These are phyloP conservation scores for Pyrenophora seminiperda DNA, from an alignment of 2,329 filamentous ascomycete species.

Conservation along the genomic window DNA sequence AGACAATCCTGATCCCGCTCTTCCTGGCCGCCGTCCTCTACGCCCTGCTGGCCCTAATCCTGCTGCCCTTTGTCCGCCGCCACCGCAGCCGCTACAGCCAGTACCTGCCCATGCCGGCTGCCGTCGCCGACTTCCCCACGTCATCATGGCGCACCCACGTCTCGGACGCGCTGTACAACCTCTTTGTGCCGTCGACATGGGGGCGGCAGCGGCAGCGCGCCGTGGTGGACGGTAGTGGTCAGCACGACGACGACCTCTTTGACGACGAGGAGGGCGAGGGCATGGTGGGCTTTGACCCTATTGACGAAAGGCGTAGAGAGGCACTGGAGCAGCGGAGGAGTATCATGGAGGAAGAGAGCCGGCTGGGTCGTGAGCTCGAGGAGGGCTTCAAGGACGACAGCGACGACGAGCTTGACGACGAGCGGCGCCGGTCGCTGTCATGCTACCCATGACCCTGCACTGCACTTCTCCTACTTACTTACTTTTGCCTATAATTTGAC, in stretches of 20 bases:
- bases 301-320: conserved; percentile 45
- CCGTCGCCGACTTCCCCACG: conserved; percentile 20
- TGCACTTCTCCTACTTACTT: background rate
- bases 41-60: conserved; percentile 46
- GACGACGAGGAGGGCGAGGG: conserved; percentile 54
- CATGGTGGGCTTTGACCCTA: conserved; percentile 53
- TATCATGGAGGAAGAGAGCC: conserved; percentile 58
- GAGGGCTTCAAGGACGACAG: conserved; percentile 76
- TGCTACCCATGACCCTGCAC: conserved; percentile 10
- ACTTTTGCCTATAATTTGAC: conserved; percentile 1
- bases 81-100: conserved; percentile 53
- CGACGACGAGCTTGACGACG: conserved; percentile 60
- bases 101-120: conserved; percentile 49
- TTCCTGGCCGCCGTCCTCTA: conserved; percentile 52
- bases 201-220: conserved; percentile 20
- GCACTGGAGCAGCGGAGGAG: conserved; percentile 48
- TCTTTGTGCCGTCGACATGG: conserved; percentile 43
- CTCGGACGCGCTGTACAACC: conserved; percentile 42
- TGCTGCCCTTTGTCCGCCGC: conserved; percentile 53
- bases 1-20: conserved; percentile 55
- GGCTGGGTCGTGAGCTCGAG: conserved; percentile 80
- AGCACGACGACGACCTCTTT: conserved; percentile 49
- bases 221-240: conserved; percentile 40
- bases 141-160: conserved; percentile 43
- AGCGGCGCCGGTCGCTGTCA: conserved; percentile 27